Evolutionary conservation across 1,284 basidiomycete genomes (phyloP).

Genomic region (Microbotryomycetes sp.): DNA sequence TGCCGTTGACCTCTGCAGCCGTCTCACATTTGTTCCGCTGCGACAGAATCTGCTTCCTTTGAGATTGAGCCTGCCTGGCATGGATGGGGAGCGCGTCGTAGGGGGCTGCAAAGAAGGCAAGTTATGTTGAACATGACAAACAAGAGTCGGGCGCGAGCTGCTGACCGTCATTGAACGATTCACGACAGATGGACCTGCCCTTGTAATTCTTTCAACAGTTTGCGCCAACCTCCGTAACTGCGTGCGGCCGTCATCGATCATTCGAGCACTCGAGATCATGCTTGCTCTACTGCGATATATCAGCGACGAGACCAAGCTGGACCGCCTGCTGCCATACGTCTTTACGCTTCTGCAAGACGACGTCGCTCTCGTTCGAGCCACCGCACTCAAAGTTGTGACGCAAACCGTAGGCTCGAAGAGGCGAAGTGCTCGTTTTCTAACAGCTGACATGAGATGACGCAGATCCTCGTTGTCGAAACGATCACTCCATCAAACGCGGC

Average conservation of each 20-base stretch:
- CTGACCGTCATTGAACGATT: too few species aligned
- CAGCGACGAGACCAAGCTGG: constrained; percentile 90
- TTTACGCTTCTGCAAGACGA: constrained; percentile 84
- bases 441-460: constrained; percentile 11
- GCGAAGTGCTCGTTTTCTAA: neutral
- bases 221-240: constrained; percentile 89
- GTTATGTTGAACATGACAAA: neutral
- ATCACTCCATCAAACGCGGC: constrained; percentile 78
- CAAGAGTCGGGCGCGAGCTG: too few species aligned
- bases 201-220: constrained; percentile 74
- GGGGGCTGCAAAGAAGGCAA: neutral
- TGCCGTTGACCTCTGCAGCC: too few species aligned
- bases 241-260: constrained; percentile 73
- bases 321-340: constrained; percentile 86
- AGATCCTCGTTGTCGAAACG: constrained; percentile 77
- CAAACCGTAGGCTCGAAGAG: constrained; percentile 63
- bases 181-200: constrained; percentile 63
- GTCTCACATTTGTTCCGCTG: neutral
- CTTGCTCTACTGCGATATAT: constrained; percentile 74
- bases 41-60: constrained; percentile 51
- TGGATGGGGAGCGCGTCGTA: constrained; percentile 8
- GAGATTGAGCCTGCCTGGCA: constrained; percentile 57
- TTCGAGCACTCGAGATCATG: constrained; percentile 78
- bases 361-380: constrained; percentile 67
- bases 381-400: constrained; percentile 71